Conservation (phyloP, 768 basidiomycete genomes). For the Russula emetica region DNA sequence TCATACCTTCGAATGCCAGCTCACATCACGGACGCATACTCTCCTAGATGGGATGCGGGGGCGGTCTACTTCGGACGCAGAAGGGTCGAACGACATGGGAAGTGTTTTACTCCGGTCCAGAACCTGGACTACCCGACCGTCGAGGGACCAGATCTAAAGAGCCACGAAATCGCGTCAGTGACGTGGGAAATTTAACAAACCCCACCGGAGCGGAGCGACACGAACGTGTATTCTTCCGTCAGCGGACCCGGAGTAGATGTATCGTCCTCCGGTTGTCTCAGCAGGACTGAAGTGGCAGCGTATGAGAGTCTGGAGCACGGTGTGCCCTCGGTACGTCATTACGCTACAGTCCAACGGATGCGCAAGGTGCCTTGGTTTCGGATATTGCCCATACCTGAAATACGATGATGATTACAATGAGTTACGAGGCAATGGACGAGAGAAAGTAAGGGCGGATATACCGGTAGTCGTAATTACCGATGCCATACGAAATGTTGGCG, state of each 20-base stretch:
- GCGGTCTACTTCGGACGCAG: conserved; percentile 45
- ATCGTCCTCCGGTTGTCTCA: conserved; percentile 87
- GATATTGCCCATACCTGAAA: conserved; percentile 59
- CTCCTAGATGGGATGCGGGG: conserved; percentile 34
- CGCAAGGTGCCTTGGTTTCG: conserved; percentile 52
- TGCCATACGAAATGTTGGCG: conserved; percentile 49
- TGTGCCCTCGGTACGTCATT: conserved; percentile 92
- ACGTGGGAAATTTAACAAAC: neutral
- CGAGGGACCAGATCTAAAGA: conserved; percentile 86
- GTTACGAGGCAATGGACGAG: conserved; percentile 6
- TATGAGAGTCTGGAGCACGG: conserved; percentile 86
- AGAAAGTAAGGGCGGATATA: conserved; percentile 38
- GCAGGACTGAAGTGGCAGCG: conserved; percentile 94
- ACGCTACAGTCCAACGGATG: conserved; percentile 92
- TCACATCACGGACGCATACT: conserved; percentile 85
- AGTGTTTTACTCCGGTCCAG: conserved; percentile 73
- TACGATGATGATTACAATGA: neutral
- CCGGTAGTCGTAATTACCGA: conserved; percentile 76
- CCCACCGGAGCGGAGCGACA: neutral
- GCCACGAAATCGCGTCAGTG: neutral
- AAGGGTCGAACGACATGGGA: conserved; percentile 70
- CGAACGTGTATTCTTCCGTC: conserved; percentile 82
- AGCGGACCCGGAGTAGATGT: conserved; percentile 90
- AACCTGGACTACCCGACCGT: conserved; percentile 78
- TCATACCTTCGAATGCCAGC: conserved; percentile 84